Evolutionary conservation across 192 early-diverging fungal genomes (phyloP), one percentile per base, ranked within the genome.

Genomic region (Backusella tarrabulga): DNA sequence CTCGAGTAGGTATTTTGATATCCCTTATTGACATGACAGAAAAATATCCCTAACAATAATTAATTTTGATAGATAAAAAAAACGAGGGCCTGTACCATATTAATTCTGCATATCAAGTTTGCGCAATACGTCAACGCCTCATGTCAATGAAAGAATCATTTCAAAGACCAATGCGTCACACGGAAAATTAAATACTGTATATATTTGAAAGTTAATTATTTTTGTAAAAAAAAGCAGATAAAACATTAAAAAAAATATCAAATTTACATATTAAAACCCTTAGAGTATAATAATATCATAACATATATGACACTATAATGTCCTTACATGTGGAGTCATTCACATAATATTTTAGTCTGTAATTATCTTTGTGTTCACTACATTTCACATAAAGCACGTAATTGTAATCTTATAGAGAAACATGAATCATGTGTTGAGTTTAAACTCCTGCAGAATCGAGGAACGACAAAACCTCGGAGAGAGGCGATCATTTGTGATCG

Each of bases 91-190:
- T 72, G 71, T 44, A 44, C 26, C 46, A 50, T 63, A 63, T 14
- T 63, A 63, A 63, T 29, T 29, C 38, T 23, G 68, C 68, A 41
- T 35, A 35, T 70, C 68, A 70, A 70, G 68, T 70, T 7, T 70
- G 68, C n/a, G 68, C 68, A 21, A 70, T 70, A 38, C 34, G 68
- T 12, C 68, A 70, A 41, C 34, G 38, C 11, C 35, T 70, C 3
- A 70, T 70, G 36, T 40, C 68, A 41, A 9, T 70, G 35, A 70
- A 70, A 14, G 68, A 70, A 38, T 70, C 68, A 11, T 70, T 70
- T 40, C 68, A 70, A 41, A 36, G 68, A 38, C 34, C 56, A 29
- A 29, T 63, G 23, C 56, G 56, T 29, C 15, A 29, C 26, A 26
- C 56, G 56, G 56, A 60, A 60, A 60, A 60, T 60, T 60, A 60